Conservation (phyloP, 75 land plant species). For the Chamaecyparis obtusa region DNA sequence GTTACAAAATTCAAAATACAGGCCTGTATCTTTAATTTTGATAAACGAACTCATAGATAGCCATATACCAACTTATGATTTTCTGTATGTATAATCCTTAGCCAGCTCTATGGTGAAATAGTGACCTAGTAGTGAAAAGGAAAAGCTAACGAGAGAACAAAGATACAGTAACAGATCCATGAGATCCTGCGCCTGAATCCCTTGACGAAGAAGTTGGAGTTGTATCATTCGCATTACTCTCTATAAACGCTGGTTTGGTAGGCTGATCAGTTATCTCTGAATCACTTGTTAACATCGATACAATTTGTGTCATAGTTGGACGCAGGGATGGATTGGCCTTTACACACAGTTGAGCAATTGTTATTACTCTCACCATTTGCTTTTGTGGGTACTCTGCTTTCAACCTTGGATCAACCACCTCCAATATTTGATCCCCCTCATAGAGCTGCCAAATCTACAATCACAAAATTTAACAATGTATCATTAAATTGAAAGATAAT, state of each 20-base stretch:
- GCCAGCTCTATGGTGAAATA: no score
- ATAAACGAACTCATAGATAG: no score
- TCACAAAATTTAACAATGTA: no score
- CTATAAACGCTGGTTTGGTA: background rate
- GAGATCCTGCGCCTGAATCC: background rate
- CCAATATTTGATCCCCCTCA: background rate
- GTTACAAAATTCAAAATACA: no score
- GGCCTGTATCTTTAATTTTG: no score
- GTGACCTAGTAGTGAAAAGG: background rate
- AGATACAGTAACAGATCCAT: background rate
- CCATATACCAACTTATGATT: no score
- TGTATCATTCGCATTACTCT: background rate
- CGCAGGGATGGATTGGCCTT: background rate
- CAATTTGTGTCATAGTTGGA: slow-evolving; percentile 3
- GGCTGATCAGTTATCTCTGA: background rate
- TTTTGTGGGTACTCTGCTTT: background rate
- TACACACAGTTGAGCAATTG: background rate
- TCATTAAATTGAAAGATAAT: background rate
- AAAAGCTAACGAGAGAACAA: background rate
- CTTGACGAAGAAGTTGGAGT: background rate
- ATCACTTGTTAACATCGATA: background rate
- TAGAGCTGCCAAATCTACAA: background rate
- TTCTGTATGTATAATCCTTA: no score
- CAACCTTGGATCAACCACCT: background rate
- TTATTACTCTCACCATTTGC: background rate